These are phyloP conservation scores for Sugiyamaella sp. DNA, from an alignment of 1,139 yeast genomes.

Conservation along the genomic window DNA sequence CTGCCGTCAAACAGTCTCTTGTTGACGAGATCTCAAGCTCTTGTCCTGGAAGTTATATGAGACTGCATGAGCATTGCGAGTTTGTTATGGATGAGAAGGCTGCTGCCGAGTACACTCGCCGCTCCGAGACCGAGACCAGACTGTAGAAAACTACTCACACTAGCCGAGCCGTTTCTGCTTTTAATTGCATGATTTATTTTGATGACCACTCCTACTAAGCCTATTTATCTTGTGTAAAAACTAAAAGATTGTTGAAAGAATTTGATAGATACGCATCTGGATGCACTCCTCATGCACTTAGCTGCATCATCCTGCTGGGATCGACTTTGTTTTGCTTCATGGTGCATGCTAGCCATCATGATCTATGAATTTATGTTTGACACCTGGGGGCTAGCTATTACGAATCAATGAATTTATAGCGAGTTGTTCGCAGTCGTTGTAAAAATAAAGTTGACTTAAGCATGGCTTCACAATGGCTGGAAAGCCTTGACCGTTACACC, in stretches of 20 bases:
- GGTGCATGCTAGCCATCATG: too few relatives aligned
- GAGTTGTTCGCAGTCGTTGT: too few relatives aligned
- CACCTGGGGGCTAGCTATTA: too few relatives aligned
- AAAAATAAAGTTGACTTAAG: too few relatives aligned
- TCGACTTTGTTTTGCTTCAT: neutral
- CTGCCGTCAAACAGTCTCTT: conserved; percentile 35
- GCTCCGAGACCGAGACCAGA: conserved; percentile 25
- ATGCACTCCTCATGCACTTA: neutral
- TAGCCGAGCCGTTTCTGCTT: neutral
- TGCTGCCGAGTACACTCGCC: conserved; percentile 26
- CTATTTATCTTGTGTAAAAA: neutral
- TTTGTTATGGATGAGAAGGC: conserved; percentile 35
- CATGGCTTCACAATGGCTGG: too few relatives aligned
- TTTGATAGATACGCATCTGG: too few relatives aligned
- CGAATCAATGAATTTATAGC: too few relatives aligned
- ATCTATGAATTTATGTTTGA: too few relatives aligned
- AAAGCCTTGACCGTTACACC: too few relatives aligned
- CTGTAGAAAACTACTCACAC: conserved; percentile 6
- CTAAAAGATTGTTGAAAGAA: neutral
- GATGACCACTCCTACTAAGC: neutral
- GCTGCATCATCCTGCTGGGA: neutral
- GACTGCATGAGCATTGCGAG: conserved; percentile 31
- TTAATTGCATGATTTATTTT: conserved; percentile 9
- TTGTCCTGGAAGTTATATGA: conserved; percentile 38
- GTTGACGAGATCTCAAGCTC: conserved; percentile 32